A percentile compares a stretch with the other conserved stretches of the same genome.
phyloP scores from a whole-genome alignment of 352 stramenopile genomes.

The Phytophthora cryptogea region DNA sequence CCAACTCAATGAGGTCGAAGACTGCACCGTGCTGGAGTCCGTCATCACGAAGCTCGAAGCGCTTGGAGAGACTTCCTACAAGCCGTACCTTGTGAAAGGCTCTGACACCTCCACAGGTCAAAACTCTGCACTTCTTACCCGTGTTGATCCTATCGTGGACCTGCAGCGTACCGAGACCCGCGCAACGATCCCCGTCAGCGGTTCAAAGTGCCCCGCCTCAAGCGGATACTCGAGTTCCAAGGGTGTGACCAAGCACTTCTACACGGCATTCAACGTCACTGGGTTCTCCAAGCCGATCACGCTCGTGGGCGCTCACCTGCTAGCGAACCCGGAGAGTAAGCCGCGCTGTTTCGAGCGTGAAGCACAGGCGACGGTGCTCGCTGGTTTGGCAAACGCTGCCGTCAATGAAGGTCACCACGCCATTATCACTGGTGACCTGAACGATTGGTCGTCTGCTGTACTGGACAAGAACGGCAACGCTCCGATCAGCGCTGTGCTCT shows the following conservation, averaged over 20 bases:
- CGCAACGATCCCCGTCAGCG: constrained; percentile 47
- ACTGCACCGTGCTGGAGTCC: constrained; percentile 55
- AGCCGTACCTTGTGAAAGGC: constrained; percentile 63
- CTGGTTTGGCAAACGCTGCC: constrained; percentile 43
- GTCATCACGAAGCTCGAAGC: constrained; percentile 51
- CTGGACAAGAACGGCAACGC: constrained; percentile 67
- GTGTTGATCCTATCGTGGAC: constrained; percentile 56
- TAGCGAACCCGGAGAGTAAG: constrained; percentile 64
- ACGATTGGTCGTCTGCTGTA: constrained; percentile 58
- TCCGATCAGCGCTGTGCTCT: constrained; percentile 59
- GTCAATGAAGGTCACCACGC: constrained; percentile 53
- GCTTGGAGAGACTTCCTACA: constrained; percentile 61
- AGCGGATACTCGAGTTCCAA: constrained; percentile 49
- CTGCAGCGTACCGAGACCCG: constrained; percentile 46
- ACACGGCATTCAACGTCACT: constrained; percentile 66
- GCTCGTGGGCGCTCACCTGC: constrained; percentile 63
- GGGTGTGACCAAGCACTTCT: constrained; percentile 73
- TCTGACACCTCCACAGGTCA: constrained; percentile 70
- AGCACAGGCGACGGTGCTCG: constrained; percentile 60
- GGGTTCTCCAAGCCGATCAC: constrained; percentile 72
- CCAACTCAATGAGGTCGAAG: constrained; percentile 68
- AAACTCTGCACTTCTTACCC: constrained; percentile 67
- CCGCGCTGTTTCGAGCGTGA: constrained; percentile 63
- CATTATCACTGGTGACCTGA: constrained; percentile 72
- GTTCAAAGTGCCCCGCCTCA: constrained; percentile 53